These are phyloP conservation scores for Xerocomus spinulosus DNA, from an alignment of 768 basidiomycete species.

Conservation along the genomic window DNA sequence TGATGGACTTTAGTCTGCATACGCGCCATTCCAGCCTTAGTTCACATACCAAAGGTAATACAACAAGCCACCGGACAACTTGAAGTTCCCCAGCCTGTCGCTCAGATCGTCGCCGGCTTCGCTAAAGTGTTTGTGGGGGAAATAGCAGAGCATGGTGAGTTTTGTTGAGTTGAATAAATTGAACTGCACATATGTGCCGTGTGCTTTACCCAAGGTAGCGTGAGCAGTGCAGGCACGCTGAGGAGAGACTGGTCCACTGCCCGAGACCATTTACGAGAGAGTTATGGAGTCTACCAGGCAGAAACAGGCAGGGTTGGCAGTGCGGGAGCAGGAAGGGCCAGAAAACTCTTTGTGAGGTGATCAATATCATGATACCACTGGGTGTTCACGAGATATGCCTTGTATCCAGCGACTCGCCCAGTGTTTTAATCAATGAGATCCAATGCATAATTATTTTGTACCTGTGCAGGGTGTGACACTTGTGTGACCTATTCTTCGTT, in stretches of 20 bases:
- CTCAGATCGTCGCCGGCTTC: constrained; percentile 87
- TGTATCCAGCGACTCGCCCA: no score
- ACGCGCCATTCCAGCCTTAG: neutral
- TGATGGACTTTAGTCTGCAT: constrained; percentile 66
- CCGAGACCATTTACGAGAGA: constrained; percentile 87
- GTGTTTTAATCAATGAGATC: no score
- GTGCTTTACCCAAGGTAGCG: constrained; percentile 39
- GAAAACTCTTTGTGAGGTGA: constrained; percentile 69
- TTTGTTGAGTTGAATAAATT: neutral
- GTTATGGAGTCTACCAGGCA: constrained; percentile 76
- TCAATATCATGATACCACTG: no score
- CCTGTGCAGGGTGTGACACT: no score
- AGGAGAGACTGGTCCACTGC: constrained; percentile 73
- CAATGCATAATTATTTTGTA: no score
- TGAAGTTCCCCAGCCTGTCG: constrained; percentile 83
- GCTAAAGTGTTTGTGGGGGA: constrained; percentile 92
- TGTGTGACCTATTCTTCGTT: no score
- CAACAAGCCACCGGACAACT: constrained; percentile 76
- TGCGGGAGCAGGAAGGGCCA: constrained; percentile 62
- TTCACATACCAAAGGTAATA: constrained; percentile 54
- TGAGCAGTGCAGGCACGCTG: constrained; percentile 69
- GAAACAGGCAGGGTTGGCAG: constrained; percentile 81
- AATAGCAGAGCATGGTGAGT: constrained; percentile 78
- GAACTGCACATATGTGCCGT: neutral
- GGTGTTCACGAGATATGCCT: no score